phyloP scores from a whole-genome alignment of 345 rosid genomes.

The Citrus sinensis region DNA sequence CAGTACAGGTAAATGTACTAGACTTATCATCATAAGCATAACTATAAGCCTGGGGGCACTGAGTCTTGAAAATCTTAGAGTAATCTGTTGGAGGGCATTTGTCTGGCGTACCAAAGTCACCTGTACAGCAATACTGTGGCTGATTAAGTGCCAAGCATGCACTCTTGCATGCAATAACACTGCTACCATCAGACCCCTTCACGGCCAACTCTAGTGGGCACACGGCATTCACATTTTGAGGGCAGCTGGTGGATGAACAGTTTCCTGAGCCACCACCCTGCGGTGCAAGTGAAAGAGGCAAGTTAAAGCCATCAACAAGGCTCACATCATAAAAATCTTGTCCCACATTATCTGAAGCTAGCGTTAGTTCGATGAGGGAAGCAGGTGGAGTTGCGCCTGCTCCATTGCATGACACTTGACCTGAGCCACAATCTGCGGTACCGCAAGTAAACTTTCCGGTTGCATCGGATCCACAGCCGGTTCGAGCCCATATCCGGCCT shows the following conservation, averaged over 20 bases:
- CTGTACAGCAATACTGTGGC: slow-evolving; percentile 48
- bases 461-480: slow-evolving; percentile 34
- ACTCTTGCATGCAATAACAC: slow-evolving; percentile 42
- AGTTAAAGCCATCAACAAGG: slow-evolving; percentile 44
- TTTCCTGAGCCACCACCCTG: slow-evolving; percentile 19
- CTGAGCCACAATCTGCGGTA: slow-evolving; percentile 52
- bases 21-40: slow-evolving; percentile 44
- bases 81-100: slow-evolving; percentile 42
- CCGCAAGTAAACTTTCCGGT: slow-evolving; percentile 31
- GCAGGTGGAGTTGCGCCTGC: slow-evolving; percentile 29
- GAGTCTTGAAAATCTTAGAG: slow-evolving; percentile 39
- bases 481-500: slow-evolving; percentile 54
- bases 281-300: slow-evolving; percentile 35
- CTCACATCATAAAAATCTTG: slow-evolving; percentile 43
- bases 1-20: slow-evolving; percentile 38
- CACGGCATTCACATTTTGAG: slow-evolving; percentile 25
- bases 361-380: slow-evolving; percentile 40
- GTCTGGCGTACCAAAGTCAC: slow-evolving; percentile 10
- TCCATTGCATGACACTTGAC: slow-evolving; percentile 38
- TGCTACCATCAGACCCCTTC: slow-evolving; percentile 12
- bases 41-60: slow-evolving; percentile 63
- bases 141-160: slow-evolving; percentile 32
- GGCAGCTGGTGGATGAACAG: slow-evolving; percentile 26
- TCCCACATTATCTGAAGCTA: slow-evolving; percentile 11
- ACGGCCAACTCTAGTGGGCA: slow-evolving; percentile 45